Percentiles rank a stretch among this genome's conserved stretches.
Conservation (phyloP, 2,329 filamentous ascomycete species). For the Pyricularia pennisetigena region DNA sequence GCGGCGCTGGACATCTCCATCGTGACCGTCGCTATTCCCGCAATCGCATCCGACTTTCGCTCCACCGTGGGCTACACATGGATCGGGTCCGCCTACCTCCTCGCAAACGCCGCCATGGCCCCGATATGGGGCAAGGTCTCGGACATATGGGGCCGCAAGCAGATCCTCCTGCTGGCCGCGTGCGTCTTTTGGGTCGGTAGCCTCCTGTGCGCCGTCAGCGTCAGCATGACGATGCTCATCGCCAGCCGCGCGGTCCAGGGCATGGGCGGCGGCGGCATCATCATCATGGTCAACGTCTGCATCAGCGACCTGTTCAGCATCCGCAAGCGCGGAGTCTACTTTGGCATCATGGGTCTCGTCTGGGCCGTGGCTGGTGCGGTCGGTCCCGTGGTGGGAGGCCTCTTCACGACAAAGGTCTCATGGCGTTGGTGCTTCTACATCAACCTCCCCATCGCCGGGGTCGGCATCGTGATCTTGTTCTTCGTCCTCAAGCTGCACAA, state of each 20-base stretch:
- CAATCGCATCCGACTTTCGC: constrained; percentile 46
- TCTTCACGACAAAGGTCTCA: constrained; percentile 46
- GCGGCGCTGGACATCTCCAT: constrained; percentile 44
- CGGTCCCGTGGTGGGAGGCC: constrained; percentile 52
- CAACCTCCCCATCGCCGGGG: constrained; percentile 34
- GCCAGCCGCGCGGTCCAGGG: constrained; percentile 38
- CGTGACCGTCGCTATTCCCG: constrained; percentile 51
- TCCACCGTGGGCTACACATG: constrained; percentile 62
- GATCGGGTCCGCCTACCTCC: constrained; percentile 66
- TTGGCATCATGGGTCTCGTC: constrained; percentile 55
- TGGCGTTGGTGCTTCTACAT: constrained; percentile 66
- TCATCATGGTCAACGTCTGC: constrained; percentile 41
- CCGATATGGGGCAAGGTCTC: constrained; percentile 61
- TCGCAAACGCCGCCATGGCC: constrained; percentile 56
- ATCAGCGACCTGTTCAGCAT: constrained; percentile 45
- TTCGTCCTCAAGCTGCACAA: constrained; percentile 61
- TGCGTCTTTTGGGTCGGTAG: constrained; percentile 42
- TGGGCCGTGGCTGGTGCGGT: constrained; percentile 57
- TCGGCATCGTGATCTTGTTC: constrained; percentile 38
- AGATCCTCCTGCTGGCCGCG: constrained; percentile 36
- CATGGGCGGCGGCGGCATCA: constrained; percentile 39
- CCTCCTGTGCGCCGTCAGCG: constrained; percentile 34
- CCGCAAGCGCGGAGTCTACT: constrained; percentile 35
- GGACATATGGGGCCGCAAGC: constrained; percentile 49
- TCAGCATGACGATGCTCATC: constrained; percentile 37